Base-by-base conservation (phyloP, 78 protist species). In the Goniomonas avonlea region DNA sequence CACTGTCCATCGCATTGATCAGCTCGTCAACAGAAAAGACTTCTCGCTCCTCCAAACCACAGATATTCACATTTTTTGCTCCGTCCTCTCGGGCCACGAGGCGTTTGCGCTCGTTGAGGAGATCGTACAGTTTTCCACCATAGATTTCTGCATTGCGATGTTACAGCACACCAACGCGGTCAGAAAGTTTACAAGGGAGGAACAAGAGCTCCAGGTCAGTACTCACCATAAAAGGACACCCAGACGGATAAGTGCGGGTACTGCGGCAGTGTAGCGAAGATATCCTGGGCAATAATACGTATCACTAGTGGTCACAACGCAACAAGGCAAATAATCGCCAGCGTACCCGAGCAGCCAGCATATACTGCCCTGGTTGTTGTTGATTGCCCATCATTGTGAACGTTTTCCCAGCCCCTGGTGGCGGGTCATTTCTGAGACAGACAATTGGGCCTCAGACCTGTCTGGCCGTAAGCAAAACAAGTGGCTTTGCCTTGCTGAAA, bases 321-420 rank as follows among this genome's bases (percentile, higher is more conserved):
- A n/a, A n/a, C n/a, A n/a, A n/a, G n/a, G n/a, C n/a, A n/a, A n/a
- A n/a, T n/a, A n/a, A n/a, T n/a, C n/a, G n/a, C n/a, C n/a, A n/a
- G n/a, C n/a, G n/a, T n/a, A n/a, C n/a, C n/a, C n/a, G n/a, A n/a
- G 75, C 41, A 1, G 75, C 75, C 3, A 41, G 56, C 35, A 68
- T 23, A 35, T 68, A 68, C 38, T 41, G 56, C 21, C 75, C 75
- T 27, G 75, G 75, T 11, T 68, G 47, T 2, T 63, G 17, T 13
- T 48, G 75, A 23, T 68, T 34, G 48, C 75, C 75, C 75, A 68
- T 68, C 75, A 68, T 68, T 20, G 75, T 68, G 75, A 41, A 53
- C 1, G 75, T 68, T 53, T 68, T 68, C 29, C 75, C 75, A 23
- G 31, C 61, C 34, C 61, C 61, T 5, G 13, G 25, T 13, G 25